These are phyloP conservation scores for Cytospora leucostoma DNA, from an alignment of 2,329 filamentous ascomycete species.

Conservation along the genomic window DNA sequence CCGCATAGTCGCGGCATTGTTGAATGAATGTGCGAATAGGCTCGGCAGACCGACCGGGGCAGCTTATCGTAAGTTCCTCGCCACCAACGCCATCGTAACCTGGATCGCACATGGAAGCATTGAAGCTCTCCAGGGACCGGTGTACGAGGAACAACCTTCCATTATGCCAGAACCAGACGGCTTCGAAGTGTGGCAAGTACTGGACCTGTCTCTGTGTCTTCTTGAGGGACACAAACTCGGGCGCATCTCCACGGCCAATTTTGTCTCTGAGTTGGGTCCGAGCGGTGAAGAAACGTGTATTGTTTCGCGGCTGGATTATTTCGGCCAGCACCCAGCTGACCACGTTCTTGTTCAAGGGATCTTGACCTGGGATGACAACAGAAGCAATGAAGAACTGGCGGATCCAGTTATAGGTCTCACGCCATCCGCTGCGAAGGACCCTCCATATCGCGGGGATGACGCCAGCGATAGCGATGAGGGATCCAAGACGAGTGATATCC, in stretches of 20 bases:
- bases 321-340: conserved; percentile 48
- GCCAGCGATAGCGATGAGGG: conserved; percentile 47
- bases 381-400: conserved; percentile 47
- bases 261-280: conserved; percentile 42
- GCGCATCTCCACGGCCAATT: conserved; percentile 38
- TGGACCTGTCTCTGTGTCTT: conserved; percentile 45
- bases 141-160: conserved; percentile 48
- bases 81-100: conserved; percentile 49
- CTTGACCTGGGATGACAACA: conserved; percentile 45
- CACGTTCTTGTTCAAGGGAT: conserved; percentile 48
- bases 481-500: conserved; percentile 48
- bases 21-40: conserved; percentile 50
- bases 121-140: conserved; percentile 44
- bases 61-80: conserved; percentile 51
- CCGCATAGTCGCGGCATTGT: conserved; percentile 49
- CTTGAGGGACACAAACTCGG: conserved; percentile 41
- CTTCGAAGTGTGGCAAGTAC: conserved; percentile 48
- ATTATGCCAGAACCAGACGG: conserved; percentile 52
- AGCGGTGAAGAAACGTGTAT: conserved; percentile 46
- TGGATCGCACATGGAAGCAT: conserved; percentile 41
- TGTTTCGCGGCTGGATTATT: conserved; percentile 39
- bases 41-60: conserved; percentile 52
- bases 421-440: conserved; percentile 40
- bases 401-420: conserved; percentile 43
- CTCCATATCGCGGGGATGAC: conserved; percentile 44